phyloP scores from a whole-genome alignment of 1,284 basidiomycete species.

The Sporisorium exsertum region DNA sequence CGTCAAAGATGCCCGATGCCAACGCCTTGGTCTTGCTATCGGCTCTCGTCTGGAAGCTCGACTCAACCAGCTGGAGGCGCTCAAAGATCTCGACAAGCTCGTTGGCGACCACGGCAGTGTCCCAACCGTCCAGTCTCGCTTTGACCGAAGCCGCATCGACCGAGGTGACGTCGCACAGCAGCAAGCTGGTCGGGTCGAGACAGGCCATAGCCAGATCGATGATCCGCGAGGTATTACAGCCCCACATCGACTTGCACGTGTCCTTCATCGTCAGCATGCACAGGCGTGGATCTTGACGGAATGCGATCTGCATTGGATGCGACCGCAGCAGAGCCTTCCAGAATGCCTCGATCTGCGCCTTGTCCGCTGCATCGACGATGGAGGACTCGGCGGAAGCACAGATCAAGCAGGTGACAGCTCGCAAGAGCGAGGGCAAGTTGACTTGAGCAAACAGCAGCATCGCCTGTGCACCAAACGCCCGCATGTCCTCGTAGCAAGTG shows the following conservation, averaged over 20 bases:
- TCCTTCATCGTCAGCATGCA: constrained; percentile 35
- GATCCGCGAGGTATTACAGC: constrained; percentile 28
- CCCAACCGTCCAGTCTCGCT: constrained; percentile 40
- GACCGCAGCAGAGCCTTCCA: constrained; percentile 35
- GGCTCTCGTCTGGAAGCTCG: constrained; percentile 48
- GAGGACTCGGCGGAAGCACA: constrained; percentile 30
- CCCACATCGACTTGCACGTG: constrained; percentile 45
- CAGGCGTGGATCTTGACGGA: constrained; percentile 31
- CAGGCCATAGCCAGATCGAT: constrained; percentile 31
- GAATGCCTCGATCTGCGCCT: constrained; percentile 20
- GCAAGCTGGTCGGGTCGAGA: constrained; percentile 37
- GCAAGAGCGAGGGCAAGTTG: constrained; percentile 27
- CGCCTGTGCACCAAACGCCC: constrained; percentile 37
- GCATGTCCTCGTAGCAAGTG: constrained; percentile 21
- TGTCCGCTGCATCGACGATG: constrained; percentile 12
- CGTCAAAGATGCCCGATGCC: constrained; percentile 43
- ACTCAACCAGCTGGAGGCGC: constrained; percentile 41
- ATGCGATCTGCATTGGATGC: constrained; percentile 39
- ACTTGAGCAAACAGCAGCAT: constrained; percentile 35
- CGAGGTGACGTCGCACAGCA: constrained; percentile 24
- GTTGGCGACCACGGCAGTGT: constrained; percentile 34
- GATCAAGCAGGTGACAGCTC: constrained; percentile 23
- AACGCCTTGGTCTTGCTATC: constrained; percentile 46
- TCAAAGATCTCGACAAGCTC: constrained; percentile 51
- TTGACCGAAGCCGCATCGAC: constrained; percentile 30